These are phyloP conservation scores for Aspergillus ustus DNA, from an alignment of 2,329 filamentous ascomycete species.

Conservation along the genomic window DNA sequence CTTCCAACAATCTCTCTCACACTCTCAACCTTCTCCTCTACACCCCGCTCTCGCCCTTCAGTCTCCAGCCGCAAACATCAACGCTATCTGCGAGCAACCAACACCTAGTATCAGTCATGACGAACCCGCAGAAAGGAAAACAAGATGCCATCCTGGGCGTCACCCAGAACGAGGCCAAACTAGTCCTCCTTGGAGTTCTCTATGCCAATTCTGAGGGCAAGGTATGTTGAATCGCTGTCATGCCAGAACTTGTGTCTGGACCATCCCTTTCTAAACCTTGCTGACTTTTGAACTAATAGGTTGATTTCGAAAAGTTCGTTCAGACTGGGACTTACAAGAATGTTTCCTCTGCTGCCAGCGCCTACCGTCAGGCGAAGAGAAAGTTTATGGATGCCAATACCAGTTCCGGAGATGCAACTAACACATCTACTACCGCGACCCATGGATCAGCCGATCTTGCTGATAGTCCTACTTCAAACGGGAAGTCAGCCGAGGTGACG, in stretches of 20 bases:
- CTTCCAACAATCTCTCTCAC: background rate
- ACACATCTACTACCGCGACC: background rate
- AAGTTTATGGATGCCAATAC: slow-evolving; percentile 35
- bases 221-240: slow-evolving; percentile 14
- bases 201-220: slow-evolving; percentile 21
- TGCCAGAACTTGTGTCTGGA: background rate
- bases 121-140: slow-evolving; percentile 21
- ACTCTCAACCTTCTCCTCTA: background rate
- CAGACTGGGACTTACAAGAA: slow-evolving; percentile 42
- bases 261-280: background rate
- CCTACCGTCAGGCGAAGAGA: slow-evolving; percentile 42
- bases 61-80: background rate
- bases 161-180: slow-evolving; percentile 21
- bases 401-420: background rate
- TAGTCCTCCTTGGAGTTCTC: slow-evolving; percentile 27
- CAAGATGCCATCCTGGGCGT: slow-evolving; percentile 25
- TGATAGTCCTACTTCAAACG: background rate
- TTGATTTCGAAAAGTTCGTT: slow-evolving; percentile 47
- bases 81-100: background rate
- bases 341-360: slow-evolving; percentile 37
- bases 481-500: background rate
- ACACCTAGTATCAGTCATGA: slow-evolving; percentile 17
- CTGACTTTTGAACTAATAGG: slow-evolving; percentile 27
- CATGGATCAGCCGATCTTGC: background rate
- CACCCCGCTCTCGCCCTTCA: background rate